Base-by-base conservation (phyloP, 441 rosid species). In the Biscutella laevigata region DNA sequence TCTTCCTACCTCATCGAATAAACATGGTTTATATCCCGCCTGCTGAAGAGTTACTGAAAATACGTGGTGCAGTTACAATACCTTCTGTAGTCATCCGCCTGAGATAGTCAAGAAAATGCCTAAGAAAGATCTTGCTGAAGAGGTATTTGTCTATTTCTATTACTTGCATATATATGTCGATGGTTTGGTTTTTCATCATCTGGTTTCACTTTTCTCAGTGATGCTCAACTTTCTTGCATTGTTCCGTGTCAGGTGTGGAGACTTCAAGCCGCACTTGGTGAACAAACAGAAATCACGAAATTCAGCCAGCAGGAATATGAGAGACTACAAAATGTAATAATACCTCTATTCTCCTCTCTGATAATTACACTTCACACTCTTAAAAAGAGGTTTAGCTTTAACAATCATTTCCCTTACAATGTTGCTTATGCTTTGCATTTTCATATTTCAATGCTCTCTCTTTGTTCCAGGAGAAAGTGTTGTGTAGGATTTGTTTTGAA, bases 241-340 rank as follows among this genome's bases (percentile, higher is more conserved):
- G 52, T 34, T 54, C 6, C 1, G 0, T 14, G 48, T 28, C 70
- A 91, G 98, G 94, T 92, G 7, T 88, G 96, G 98, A 84, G 92
- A 71, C 98, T 92, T 56, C 97, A 92, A 67, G 97, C 94, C 53
- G 98, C 94, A 67, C 86, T 92, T 27, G 95, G 98, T 26, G 96
- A 88, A 79, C 98, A 88, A 71, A 76, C 85, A 12, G 96, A 88
- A 76, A 88, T 88, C 57, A 86, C 89, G 16, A 85, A 78, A 63
- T 85, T 71, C 60, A 88, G 95, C 69, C 94, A 82, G 74, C 94
- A 81, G 67, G 94, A 88, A 76, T 92, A 61, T 62, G 95, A 92
- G 69, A 84, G 98, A 74, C 86, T 92, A 54, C 96, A 84, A 81
- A 88, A 73, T 62, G 98, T 92, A 84, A 74, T 4, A 2, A n/a